A percentile compares a stretch with the other conserved stretches of the same genome.
Evolutionary conservation across 805 yeast genomes (phyloP).

Genomic region (baker's yeast (Saccharomyces cerevisiae)): DNA sequence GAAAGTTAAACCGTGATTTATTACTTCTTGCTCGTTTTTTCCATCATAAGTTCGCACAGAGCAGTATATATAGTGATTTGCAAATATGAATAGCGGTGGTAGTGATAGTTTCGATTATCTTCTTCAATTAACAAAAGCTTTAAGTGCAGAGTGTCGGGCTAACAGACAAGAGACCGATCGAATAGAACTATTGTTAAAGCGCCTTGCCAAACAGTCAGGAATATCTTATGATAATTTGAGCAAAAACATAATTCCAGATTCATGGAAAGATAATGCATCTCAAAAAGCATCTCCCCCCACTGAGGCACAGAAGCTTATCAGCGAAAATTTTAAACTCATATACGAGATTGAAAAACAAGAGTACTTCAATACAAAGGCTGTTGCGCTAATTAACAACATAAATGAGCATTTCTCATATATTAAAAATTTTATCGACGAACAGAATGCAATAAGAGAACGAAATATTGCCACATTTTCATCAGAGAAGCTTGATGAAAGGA

Average conservation of each 20-base stretch:
- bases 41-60: neutral
- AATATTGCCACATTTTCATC: slow-evolving; percentile 15
- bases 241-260: slow-evolving; percentile 5
- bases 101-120: slow-evolving; percentile 26
- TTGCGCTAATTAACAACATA: slow-evolving; percentile 18
- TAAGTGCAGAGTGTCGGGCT: slow-evolving; percentile 20
- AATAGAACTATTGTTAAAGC: slow-evolving; percentile 15
- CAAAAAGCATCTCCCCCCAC: slow-evolving; percentile 6
- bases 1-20: neutral
- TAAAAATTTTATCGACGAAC: slow-evolving; percentile 24
- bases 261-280: slow-evolving; percentile 3
- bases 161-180: slow-evolving; percentile 25
- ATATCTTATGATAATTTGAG: slow-evolving; percentile 20
- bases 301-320: slow-evolving; percentile 9
- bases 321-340: slow-evolving; percentile 13
- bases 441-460: slow-evolving; percentile 17
- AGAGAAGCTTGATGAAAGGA: slow-evolving; percentile 16
- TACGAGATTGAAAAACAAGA: slow-evolving; percentile 11
- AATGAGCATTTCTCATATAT: slow-evolving; percentile 24
- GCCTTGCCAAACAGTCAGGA: slow-evolving; percentile 17
- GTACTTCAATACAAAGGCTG: neutral
- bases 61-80: neutral
- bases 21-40: neutral
- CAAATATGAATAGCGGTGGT: slow-evolving; percentile 11
- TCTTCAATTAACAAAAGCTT: slow-evolving; percentile 18